Percentiles rank a stretch among this genome's conserved stretches.
phyloP scores from a whole-genome alignment of 2,329 filamentous ascomycete species.

The Pleochaeta shiraiana region DNA sequence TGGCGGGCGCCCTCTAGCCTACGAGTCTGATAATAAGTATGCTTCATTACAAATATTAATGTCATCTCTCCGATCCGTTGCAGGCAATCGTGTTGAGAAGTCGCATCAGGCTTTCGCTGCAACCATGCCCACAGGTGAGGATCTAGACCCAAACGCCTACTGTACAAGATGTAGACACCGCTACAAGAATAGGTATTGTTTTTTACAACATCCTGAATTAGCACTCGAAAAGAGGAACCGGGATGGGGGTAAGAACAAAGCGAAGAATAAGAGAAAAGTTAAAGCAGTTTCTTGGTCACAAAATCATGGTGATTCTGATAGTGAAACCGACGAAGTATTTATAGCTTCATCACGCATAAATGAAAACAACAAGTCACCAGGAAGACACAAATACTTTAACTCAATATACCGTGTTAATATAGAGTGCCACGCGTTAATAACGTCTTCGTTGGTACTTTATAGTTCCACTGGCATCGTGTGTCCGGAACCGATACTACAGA shows the following conservation, averaged over 20 bases:
- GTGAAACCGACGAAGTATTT: not conserved
- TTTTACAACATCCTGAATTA: not conserved
- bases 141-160: not conserved
- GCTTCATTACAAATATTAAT: not conserved
- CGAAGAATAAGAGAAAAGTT: not conserved
- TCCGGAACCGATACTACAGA: too few relatives aligned
- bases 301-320: too few relatives aligned
- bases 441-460: too few relatives aligned
- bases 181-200: not conserved
- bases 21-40: not conserved
- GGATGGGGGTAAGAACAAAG: not conserved
- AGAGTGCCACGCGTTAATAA: too few relatives aligned
- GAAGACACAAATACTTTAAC: too few relatives aligned
- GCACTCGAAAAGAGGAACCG: not conserved
- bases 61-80: not conserved
- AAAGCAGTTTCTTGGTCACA: not conserved
- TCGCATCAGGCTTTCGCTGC: not conserved
- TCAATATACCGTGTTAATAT: too few relatives aligned
- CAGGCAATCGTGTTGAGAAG: not conserved
- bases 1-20: not conserved
- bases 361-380: too few relatives aligned
- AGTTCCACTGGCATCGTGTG: too few relatives aligned
- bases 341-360: not conserved
- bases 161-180: not conserved
- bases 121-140: not conserved